Evolutionary conservation across 2,329 filamentous ascomycete species (phyloP).

Genomic region (Paramyrothecium roridum): DNA sequence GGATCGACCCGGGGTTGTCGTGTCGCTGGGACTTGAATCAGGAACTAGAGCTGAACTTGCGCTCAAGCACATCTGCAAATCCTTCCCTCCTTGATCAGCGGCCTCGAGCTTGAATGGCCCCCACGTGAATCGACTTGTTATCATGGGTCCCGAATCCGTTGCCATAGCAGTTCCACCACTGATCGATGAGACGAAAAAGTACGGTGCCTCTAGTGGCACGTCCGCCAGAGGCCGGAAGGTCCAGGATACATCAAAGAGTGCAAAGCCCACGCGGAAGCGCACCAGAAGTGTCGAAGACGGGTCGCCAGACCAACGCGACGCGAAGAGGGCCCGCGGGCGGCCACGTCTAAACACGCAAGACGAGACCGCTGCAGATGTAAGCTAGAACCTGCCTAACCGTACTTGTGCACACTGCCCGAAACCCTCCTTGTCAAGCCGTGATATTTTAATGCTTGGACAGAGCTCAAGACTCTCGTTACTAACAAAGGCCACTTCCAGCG

Average conservation of each 20-base stretch:
- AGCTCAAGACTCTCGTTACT: not conserved
- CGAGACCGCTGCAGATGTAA: constrained; percentile 74
- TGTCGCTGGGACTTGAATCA: too few species aligned
- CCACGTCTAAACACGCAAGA: constrained; percentile 75
- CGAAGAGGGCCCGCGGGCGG: constrained; percentile 66
- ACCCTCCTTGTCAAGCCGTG: too few species aligned
- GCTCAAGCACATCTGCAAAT: not conserved
- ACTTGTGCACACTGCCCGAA: too few species aligned
- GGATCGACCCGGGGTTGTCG: too few species aligned
- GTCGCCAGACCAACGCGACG: constrained; percentile 38
- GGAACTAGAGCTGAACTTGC: too few species aligned
- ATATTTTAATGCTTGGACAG: too few species aligned
- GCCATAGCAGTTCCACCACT: not conserved
- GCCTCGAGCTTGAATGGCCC: too few species aligned
- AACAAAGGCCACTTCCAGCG: constrained; percentile 50
- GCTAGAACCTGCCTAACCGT: constrained; percentile 28
- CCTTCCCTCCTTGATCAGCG: not conserved
- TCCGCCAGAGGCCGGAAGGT: not conserved
- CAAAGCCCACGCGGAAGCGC: constrained; percentile 16
- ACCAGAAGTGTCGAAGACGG: constrained; percentile 15
- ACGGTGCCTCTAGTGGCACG: not conserved
- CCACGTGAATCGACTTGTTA: not conserved
- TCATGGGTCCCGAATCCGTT: not conserved
- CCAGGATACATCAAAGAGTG: not conserved
- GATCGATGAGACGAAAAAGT: not conserved